A percentile compares a stretch with the other conserved stretches of the same genome.
These are phyloP conservation scores for Ampelocalamus luodianensis DNA, from an alignment of 176 grass and related monocot genomes.

Conservation along the genomic window DNA sequence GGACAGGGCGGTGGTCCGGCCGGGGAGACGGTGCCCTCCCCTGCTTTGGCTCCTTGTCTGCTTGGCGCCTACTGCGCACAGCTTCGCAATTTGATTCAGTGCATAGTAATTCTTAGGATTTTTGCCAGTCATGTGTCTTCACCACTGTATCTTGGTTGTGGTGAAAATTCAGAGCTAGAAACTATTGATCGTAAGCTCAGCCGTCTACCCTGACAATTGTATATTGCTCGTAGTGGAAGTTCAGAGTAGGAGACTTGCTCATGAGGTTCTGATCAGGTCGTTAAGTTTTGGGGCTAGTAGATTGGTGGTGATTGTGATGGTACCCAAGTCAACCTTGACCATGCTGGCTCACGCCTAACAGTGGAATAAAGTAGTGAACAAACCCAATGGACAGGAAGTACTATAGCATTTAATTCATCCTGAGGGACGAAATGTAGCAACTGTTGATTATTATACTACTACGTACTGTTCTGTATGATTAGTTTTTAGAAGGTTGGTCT, in stretches of 20 bases:
- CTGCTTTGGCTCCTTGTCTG: background rate
- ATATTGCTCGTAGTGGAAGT: background rate
- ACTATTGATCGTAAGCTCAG: too few species aligned
- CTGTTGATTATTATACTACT: background rate
- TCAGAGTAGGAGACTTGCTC: background rate
- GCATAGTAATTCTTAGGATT: background rate
- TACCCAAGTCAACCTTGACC: background rate
- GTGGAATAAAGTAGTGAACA: background rate
- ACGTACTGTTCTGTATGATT: background rate
- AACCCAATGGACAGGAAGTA: background rate
- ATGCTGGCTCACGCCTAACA: background rate
- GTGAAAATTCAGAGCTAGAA: background rate
- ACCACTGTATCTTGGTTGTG: background rate
- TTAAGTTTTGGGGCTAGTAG: constrained; percentile 3
- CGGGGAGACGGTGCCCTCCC: background rate
- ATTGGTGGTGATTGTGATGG: background rate
- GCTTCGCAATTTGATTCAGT: background rate
- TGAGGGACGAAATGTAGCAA: background rate
- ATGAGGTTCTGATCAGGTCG: background rate
- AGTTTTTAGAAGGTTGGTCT: background rate
- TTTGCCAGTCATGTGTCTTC: background rate
- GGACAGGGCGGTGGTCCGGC: background rate
- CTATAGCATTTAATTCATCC: background rate
- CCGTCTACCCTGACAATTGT: background rate
- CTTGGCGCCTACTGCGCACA: background rate